Evolutionary conservation across 2,329 filamentous ascomycete species (phyloP).

Genomic region (Calcarisporium arbuscula): DNA sequence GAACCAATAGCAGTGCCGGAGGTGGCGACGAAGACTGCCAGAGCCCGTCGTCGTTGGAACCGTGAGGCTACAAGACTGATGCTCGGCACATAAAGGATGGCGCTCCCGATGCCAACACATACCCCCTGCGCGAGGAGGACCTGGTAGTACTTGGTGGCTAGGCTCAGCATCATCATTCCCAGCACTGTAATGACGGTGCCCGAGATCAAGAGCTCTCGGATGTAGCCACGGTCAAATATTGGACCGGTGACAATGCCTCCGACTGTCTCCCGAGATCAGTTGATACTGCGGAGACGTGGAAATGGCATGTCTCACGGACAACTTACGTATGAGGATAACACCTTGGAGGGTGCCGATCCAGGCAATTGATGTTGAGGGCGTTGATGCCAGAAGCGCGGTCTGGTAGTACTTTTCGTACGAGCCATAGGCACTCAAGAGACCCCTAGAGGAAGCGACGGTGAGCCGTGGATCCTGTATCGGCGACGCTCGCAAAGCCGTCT

Average conservation of each 20-base stretch:
- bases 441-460: too few species aligned
- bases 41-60: constrained; percentile 23
- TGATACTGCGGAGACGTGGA: too few species aligned
- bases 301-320: too few species aligned
- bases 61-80: constrained; percentile 34
- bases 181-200: constrained; percentile 28
- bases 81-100: constrained; percentile 30
- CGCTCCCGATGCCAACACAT: constrained; percentile 35
- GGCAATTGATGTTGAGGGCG: too few species aligned
- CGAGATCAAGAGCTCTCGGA: constrained; percentile 20
- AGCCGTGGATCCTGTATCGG: too few species aligned
- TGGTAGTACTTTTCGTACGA: too few species aligned
- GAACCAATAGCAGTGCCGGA: constrained; percentile 32
- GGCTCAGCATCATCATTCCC: constrained; percentile 31
- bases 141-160: constrained; percentile 33
- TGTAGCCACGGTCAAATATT: constrained; percentile 32
- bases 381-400: too few species aligned
- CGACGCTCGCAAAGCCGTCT: too few species aligned
- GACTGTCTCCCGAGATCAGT: too few species aligned
- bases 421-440: too few species aligned
- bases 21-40: constrained; percentile 37
- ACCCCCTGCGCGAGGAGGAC: constrained; percentile 35
- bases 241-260: constrained; percentile 30
- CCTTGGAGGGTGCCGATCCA: constrained; percentile 31
- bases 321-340: constrained; percentile 31